Evolutionary conservation across 768 basidiomycete species (phyloP).

Genomic region (Termitomyces titanicus): DNA sequence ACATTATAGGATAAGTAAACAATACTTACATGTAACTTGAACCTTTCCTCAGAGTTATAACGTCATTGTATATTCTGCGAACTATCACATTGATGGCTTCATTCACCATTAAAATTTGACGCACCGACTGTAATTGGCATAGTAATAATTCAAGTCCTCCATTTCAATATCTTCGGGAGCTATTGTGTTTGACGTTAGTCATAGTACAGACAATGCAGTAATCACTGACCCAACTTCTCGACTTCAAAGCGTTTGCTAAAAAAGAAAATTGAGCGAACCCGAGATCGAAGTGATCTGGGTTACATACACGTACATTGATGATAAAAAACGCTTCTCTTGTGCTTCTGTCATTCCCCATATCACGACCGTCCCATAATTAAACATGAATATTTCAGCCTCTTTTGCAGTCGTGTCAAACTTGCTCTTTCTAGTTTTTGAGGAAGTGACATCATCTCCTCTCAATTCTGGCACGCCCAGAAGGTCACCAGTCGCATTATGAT

Average conservation of each 20-base stretch:
- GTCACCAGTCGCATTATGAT: conserved; percentile 54
- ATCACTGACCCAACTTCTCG: conserved; percentile 68
- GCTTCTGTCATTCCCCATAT: conserved; percentile 97
- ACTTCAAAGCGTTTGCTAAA: conserved; percentile 90
- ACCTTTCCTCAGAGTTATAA: conserved; percentile 90
- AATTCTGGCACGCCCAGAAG: conserved; percentile 78
- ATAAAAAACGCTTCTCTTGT: conserved; percentile 86
- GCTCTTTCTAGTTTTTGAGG: conserved; percentile 50
- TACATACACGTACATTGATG: conserved; percentile 86
- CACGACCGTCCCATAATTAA: conserved; percentile 92
- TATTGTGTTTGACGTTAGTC: conserved; percentile 21
- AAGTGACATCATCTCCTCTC: conserved; percentile 32
- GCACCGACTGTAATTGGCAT: conserved; percentile 93
- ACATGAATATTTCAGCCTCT: conserved; percentile 89
- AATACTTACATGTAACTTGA: conserved; percentile 87
- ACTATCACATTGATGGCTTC: conserved; percentile 2
- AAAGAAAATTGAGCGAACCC: conserved; percentile 10
- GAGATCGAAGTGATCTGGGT: not conserved
- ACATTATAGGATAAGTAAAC: conserved; percentile 4
- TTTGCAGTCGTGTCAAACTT: conserved; percentile 64
- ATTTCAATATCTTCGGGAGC: conserved; percentile 89
- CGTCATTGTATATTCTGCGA: conserved; percentile 90
- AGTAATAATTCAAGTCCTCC: conserved; percentile 97
- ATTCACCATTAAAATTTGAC: conserved; percentile 14
- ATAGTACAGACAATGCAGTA: conserved; percentile 2